Conservation (phyloP, 306 rosid genomes). For the Mimosa bimucronata region DNA sequence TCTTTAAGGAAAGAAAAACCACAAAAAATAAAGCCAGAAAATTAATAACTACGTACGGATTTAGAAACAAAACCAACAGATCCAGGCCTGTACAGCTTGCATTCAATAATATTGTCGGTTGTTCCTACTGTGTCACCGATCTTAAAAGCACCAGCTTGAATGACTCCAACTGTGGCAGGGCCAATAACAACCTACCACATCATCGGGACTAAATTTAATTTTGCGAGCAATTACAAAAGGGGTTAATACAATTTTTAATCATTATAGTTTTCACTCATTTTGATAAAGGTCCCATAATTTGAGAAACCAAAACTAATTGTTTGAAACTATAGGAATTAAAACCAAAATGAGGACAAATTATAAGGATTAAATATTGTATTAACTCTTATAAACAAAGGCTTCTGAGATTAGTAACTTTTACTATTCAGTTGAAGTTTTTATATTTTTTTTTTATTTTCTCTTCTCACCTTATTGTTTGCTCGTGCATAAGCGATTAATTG, state of each 20-base stretch:
- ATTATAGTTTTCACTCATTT: no score
- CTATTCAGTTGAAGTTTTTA: background rate
- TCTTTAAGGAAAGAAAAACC: no score
- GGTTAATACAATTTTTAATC: no score
- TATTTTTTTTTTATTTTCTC: background rate
- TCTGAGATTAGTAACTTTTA: conserved; percentile 18
- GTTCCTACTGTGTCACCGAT: conserved; percentile 97
- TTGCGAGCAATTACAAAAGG: background rate
- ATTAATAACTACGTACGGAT: conserved; percentile 64
- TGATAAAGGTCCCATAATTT: no score
- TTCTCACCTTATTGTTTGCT: conserved; percentile 75
- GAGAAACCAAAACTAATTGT: no score
- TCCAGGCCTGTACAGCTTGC: conserved; percentile 96
- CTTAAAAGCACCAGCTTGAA: conserved; percentile 95
- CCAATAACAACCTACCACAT: conserved; percentile 78
- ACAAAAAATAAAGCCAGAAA: no score
- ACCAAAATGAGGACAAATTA: no score
- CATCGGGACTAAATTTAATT: conserved; percentile 27
- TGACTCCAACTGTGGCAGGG: conserved; percentile 94
- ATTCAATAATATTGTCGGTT: conserved; percentile 78
- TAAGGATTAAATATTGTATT: no score
- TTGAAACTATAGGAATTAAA: no score
- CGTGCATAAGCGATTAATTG: conserved; percentile 79
- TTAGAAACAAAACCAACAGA: conserved; percentile 96
- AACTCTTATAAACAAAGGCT: conserved; percentile 8